Base-by-base conservation (phyloP, 2,329 filamentous ascomycete species). In the Myotisia sp. region DNA sequence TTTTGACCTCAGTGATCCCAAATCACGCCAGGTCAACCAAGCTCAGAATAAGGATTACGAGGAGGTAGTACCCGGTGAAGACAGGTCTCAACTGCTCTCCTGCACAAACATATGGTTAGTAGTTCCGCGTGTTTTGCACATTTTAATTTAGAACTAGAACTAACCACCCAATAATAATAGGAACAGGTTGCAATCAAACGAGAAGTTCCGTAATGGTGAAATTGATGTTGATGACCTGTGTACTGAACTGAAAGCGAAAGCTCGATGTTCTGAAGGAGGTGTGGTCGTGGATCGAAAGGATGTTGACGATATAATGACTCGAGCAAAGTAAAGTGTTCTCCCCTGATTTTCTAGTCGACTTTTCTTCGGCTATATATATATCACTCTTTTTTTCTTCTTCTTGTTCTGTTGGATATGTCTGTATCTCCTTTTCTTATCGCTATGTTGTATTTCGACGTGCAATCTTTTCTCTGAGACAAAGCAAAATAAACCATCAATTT, bases 151-250 rank as follows among this genome's bases (percentile, higher is more conserved):
- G n/a, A n/a, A n/a, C n/a, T 21, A 8, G 6, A 13, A 33, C 4
- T 29, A 6, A 13, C 24, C 8, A 19, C 20, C 12, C 18, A 16
- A 16, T 35, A n/a, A n/a, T n/a, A n/a, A n/a, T 51, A 94, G 87
- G 90, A 85, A 93, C 58, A 84, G 83, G 60, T 60, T 94, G 14
- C 83, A 92, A 62, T 74, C 71, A 22, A 92, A 85, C 56, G 77
- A 84, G 40, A 85, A 80, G 54, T 90, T 92, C 47, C 80, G 86
- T 52, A 81, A 74, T 38, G 86, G 86, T 47, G 86, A 92, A 47
- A 84, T 95, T 44, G 90, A 98, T 46, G 79, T 98, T 31, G 90
- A 98, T 52, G 76, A 79, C 21, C 70, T 98, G 16, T 98, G 90
- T 62, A 80, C 79, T 3, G 86, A 98, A 53, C 72, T 98, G 9